A percentile compares a stretch with the other conserved stretches of the same genome.
These are phyloP conservation scores for Colletotrichum cordylinicola DNA, from an alignment of 2,329 filamentous ascomycete species.

Conservation along the genomic window DNA sequence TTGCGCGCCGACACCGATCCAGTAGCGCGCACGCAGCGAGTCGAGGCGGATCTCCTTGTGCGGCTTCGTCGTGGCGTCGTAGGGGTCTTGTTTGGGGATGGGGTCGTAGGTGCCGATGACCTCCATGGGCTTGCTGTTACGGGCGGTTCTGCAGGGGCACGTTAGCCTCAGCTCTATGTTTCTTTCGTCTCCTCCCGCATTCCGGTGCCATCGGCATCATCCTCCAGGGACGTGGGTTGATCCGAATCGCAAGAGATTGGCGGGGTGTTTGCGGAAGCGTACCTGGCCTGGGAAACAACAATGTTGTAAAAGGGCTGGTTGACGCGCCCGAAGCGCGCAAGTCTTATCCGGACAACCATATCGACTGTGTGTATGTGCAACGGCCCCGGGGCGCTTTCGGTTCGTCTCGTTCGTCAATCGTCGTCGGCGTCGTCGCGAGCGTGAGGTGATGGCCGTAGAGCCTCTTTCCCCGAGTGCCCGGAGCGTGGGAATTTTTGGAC, in stretches of 20 bases:
- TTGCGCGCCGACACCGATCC: slow-evolving; percentile 96
- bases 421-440: neutral
- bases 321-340: slow-evolving; percentile 89
- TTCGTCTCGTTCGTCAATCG: neutral
- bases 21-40: slow-evolving; percentile 82
- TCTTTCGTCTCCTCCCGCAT: neutral
- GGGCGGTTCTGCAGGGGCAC: slow-evolving; percentile 69
- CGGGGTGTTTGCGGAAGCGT: slow-evolving; percentile 32
- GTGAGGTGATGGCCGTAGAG: neutral
- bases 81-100: slow-evolving; percentile 65
- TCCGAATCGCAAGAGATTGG: neutral
- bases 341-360: slow-evolving; percentile 94
- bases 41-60: slow-evolving; percentile 95
- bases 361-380: neutral
- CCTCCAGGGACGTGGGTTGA: neutral
- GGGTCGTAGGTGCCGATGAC: slow-evolving; percentile 84
- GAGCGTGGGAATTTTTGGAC: slow-evolving; percentile 11
- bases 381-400: neutral
- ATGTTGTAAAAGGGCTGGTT: slow-evolving; percentile 98
- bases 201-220: neutral
- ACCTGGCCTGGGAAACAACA: slow-evolving; percentile 92
- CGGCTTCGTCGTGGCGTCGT: slow-evolving; percentile 67
- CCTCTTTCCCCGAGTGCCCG: neutral
- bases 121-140: slow-evolving; percentile 89
- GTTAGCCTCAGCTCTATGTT: neutral